Conservation (phyloP, 2,329 filamentous ascomycete genomes). For the Tolypocladium nubicola region DNA sequence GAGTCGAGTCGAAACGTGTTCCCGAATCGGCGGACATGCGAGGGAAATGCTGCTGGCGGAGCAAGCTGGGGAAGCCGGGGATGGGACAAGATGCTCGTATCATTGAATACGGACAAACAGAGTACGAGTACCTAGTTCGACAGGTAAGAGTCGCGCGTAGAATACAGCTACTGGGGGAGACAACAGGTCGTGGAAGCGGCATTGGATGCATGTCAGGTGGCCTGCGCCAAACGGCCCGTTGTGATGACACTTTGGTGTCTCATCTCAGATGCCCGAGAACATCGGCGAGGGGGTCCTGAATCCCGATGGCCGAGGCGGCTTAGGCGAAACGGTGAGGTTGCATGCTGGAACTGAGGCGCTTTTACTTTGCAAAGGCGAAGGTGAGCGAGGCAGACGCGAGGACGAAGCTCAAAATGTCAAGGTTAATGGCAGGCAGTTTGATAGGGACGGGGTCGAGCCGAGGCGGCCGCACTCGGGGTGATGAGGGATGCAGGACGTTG, state of each 20-base stretch:
- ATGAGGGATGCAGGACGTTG: background rate
- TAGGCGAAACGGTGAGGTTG: background rate
- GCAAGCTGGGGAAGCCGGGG: too few species aligned
- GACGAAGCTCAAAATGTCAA: background rate
- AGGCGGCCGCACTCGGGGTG: background rate
- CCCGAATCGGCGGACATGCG: too few species aligned
- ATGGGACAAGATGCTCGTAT: background rate
- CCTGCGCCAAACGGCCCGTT: background rate
- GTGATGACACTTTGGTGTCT: background rate
- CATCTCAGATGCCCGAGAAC: background rate
- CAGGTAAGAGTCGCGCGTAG: background rate
- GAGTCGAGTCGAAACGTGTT: too few species aligned
- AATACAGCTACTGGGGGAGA: background rate
- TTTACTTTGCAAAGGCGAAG: too few species aligned
- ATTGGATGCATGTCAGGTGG: background rate
- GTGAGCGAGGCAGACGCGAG: background rate
- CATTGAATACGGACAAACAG: background rate
- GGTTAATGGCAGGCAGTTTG: background rate
- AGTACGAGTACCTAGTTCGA: background rate
- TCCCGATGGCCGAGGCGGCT: background rate
- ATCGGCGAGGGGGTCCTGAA: too few species aligned
- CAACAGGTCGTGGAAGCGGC: background rate
- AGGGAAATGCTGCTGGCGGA: too few species aligned
- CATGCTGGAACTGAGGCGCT: background rate
- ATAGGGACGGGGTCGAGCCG: background rate